Evolutionary conservation across 2,329 filamentous ascomycete species (phyloP).

Genomic region (Penicillium brasilianum): DNA sequence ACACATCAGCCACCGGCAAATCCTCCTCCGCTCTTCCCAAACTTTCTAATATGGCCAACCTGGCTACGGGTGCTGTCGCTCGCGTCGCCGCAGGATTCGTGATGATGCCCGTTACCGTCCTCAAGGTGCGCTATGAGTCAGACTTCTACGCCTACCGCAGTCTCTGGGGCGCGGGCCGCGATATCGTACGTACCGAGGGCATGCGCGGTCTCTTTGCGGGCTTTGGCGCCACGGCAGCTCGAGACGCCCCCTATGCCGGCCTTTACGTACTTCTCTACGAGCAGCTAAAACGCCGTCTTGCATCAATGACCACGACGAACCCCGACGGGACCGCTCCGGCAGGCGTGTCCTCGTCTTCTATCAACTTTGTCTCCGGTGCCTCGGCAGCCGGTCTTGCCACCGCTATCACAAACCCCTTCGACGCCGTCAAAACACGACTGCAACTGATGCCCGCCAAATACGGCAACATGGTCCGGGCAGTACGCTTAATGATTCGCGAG

Average conservation of each 20-base stretch:
- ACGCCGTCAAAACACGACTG: slow-evolving; percentile 92
- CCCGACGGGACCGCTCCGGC: slow-evolving; percentile 27
- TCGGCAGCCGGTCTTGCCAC: slow-evolving; percentile 83
- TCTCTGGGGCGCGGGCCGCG: slow-evolving; percentile 70
- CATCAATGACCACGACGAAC: slow-evolving; percentile 28
- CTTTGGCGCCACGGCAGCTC: slow-evolving; percentile 88
- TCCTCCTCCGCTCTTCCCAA: slow-evolving; percentile 77
- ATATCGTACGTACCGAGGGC: slow-evolving; percentile 76
- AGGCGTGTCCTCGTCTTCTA: slow-evolving; percentile 51
- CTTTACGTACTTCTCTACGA: slow-evolving; percentile 96
- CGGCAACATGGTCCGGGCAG: slow-evolving; percentile 79
- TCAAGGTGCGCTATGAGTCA: slow-evolving; percentile 96
- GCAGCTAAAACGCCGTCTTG: slow-evolving; percentile 47
- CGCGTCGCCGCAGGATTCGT: slow-evolving; percentile 85
- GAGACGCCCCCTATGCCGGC: slow-evolving; percentile 96
- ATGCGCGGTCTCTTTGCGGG: slow-evolving; percentile 87
- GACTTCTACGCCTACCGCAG: slow-evolving; percentile 83
- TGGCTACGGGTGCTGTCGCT: slow-evolving; percentile 81
- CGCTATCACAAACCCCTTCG: slow-evolving; percentile 91
- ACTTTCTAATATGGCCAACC: slow-evolving; percentile 81
- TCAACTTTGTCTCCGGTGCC: slow-evolving; percentile 86
- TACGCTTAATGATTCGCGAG: slow-evolving; percentile 75
- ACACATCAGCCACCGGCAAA: slow-evolving; percentile 34
- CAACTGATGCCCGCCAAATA: slow-evolving; percentile 87
- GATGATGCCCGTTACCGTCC: slow-evolving; percentile 93